Evolutionary conservation across 306 rosid species (phyloP).

Genomic region (Pyrus bretschneideri): DNA sequence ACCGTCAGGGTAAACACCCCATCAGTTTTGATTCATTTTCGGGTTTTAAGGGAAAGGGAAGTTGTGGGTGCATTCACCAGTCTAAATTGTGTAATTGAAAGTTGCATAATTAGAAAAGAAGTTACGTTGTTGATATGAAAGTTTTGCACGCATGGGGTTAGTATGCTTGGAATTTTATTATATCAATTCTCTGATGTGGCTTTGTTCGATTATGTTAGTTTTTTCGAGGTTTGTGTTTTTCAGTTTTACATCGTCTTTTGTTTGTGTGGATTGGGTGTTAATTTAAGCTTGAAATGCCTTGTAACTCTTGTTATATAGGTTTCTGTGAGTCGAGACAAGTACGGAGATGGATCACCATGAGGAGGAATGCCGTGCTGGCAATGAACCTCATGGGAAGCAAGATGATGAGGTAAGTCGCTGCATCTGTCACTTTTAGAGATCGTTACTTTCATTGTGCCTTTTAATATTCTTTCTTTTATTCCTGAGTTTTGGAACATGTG

Average conservation of each 20-base stretch:
- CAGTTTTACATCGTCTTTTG: neutral
- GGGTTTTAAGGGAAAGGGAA: neutral
- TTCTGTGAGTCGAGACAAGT: neutral
- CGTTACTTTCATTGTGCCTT: neutral
- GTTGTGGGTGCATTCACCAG: neutral
- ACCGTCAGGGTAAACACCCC: neutral
- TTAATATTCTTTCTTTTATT: neutral
- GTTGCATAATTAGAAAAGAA: neutral
- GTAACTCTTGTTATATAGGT: slow-evolving; percentile 5
- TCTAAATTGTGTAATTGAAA: neutral
- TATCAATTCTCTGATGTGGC: neutral
- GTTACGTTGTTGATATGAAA: too few relatives aligned
- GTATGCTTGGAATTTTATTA: neutral
- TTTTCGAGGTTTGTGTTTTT: neutral
- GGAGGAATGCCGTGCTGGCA: slow-evolving; percentile 53
- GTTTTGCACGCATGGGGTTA: neutral
- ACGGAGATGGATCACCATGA: slow-evolving; percentile 57
- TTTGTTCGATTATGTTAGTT: neutral
- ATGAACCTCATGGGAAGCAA: slow-evolving; percentile 63
- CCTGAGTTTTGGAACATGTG: neutral
- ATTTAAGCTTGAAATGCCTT: neutral
- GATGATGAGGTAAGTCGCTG: slow-evolving; percentile 63
- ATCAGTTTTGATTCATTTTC: neutral
- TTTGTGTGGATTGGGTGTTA: neutral
- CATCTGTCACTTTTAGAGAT: neutral